Percentiles rank a stretch among this genome's conserved stretches.
Conservation (phyloP, 169 alveolate species). For the Plasmodium inui region DNA sequence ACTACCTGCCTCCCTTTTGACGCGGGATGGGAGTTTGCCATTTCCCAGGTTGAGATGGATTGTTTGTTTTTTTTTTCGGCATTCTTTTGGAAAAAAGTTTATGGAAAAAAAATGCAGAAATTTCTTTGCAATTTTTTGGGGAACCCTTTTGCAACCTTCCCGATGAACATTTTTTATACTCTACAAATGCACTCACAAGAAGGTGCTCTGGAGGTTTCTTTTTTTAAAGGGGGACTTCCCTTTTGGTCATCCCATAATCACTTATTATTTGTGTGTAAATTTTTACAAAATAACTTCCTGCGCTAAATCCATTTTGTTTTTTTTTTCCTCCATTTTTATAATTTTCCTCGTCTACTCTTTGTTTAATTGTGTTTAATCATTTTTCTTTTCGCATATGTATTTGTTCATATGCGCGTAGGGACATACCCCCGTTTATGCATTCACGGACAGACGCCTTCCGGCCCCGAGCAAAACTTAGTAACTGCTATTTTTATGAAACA, state of each 20-base stretch:
- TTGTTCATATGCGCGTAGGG: neutral
- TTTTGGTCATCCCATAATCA: neutral
- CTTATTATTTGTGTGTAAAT: neutral
- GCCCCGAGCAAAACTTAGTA: neutral
- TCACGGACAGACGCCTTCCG: neutral
- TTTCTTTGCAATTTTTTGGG: neutral
- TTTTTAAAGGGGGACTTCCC: neutral
- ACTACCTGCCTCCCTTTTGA: conserved; percentile 67
- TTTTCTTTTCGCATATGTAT: neutral
- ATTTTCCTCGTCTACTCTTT: neutral
- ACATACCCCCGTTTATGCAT: neutral
- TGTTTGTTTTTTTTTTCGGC: neutral
- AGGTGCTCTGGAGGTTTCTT: neutral
- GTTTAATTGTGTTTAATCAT: neutral
- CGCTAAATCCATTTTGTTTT: neutral
- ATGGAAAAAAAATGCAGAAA: neutral
- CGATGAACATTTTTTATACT: neutral
- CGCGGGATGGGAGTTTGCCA: neutral
- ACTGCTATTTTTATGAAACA: neutral
- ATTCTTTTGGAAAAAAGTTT: neutral
- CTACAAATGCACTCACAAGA: neutral
- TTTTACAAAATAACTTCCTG: neutral
- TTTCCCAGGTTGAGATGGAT: neutral
- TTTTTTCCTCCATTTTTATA: neutral
- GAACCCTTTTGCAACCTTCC: neutral